Evolutionary conservation across 257 asterid genomes (phyloP).

Genomic region (Lithospermum erythrorhizon): DNA sequence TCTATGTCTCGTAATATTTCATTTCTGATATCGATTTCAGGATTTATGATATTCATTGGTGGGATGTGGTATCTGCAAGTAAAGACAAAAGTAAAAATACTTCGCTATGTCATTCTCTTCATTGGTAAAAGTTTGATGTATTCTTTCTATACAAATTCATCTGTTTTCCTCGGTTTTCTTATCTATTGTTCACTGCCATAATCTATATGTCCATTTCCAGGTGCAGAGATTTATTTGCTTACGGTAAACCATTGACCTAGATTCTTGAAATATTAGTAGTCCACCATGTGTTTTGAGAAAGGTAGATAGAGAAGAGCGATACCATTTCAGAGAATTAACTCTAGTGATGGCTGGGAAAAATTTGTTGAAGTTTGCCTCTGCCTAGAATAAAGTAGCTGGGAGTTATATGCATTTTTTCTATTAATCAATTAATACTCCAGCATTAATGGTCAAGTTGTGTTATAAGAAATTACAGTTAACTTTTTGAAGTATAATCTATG

Average conservation of each 20-base stretch:
- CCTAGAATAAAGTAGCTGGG: slow-evolving; percentile 93
- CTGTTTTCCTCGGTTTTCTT: too few relatives aligned
- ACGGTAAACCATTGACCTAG: slow-evolving; percentile 39
- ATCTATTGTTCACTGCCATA: slow-evolving; percentile 10
- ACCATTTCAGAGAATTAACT: slow-evolving; percentile 74
- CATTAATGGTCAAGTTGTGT: too few relatives aligned
- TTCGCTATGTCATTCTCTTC: slow-evolving; percentile 84
- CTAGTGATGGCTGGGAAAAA: slow-evolving; percentile 98
- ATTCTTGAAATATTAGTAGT: not conserved
- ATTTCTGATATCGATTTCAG: slow-evolving; percentile 29
- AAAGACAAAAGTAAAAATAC: slow-evolving; percentile 53
- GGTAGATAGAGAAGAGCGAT: slow-evolving; percentile 92
- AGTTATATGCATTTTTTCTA: slow-evolving; percentile 59
- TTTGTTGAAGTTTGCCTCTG: slow-evolving; percentile 97
- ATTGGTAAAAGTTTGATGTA: slow-evolving; percentile 47
- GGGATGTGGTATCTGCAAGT: slow-evolving; percentile 78
- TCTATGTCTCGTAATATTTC: not conserved
- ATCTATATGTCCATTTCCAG: slow-evolving; percentile 28
- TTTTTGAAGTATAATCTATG: too few relatives aligned
- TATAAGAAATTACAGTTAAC: too few relatives aligned
- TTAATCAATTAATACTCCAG: too few relatives aligned
- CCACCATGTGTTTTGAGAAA: slow-evolving; percentile 6
- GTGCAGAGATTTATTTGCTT: slow-evolving; percentile 90
- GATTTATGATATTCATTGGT: slow-evolving; percentile 78
- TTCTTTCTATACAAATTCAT: too few relatives aligned